These are phyloP conservation scores for Cladosporium oxysporum DNA, from an alignment of 2,329 filamentous ascomycete species.

Conservation along the genomic window DNA sequence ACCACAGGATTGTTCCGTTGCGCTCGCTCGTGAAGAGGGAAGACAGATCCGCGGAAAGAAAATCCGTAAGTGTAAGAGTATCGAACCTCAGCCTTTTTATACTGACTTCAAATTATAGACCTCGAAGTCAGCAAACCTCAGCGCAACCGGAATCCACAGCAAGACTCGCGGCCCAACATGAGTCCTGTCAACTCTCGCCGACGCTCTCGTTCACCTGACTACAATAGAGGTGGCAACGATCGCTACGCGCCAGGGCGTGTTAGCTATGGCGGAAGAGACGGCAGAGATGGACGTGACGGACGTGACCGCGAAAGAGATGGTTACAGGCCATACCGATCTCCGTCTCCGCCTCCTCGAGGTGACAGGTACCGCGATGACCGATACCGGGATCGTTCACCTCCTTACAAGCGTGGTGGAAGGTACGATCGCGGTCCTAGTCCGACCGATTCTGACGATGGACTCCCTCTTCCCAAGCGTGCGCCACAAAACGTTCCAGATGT, in stretches of 20 bases:
- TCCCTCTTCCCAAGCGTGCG: slow-evolving; percentile 72
- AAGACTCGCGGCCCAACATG: slow-evolving; percentile 17
- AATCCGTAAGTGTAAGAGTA: slow-evolving; percentile 71
- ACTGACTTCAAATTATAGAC: slow-evolving; percentile 56
- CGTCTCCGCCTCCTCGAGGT: slow-evolving; percentile 41
- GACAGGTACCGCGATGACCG: slow-evolving; percentile 33
- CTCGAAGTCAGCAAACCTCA: slow-evolving; percentile 88
- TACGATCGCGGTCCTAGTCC: slow-evolving; percentile 53
- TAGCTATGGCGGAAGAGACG: slow-evolving; percentile 49
- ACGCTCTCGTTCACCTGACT: slow-evolving; percentile 66
- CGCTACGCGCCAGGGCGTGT: slow-evolving; percentile 3
- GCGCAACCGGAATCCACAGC: slow-evolving; percentile 46
- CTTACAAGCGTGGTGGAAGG: slow-evolving; percentile 45
- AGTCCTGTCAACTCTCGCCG: slow-evolving; percentile 27
- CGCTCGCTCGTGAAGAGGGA: slow-evolving; percentile 77
- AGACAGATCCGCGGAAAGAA: slow-evolving; percentile 82
- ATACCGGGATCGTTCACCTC: slow-evolving; percentile 37
- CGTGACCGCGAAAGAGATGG: slow-evolving; percentile 53
- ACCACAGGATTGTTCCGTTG: slow-evolving; percentile 69
- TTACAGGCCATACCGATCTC: slow-evolving; percentile 53
- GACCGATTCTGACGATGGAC: slow-evolving; percentile 59
- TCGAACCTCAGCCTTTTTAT: slow-evolving; percentile 10
- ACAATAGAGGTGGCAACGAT: slow-evolving; percentile 46
- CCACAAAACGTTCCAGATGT: slow-evolving; percentile 82
- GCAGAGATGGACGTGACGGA: slow-evolving; percentile 37